These are phyloP conservation scores for Leishmania braziliensis DNA, from an alignment of 208 protist genomes.

Conservation along the genomic window DNA sequence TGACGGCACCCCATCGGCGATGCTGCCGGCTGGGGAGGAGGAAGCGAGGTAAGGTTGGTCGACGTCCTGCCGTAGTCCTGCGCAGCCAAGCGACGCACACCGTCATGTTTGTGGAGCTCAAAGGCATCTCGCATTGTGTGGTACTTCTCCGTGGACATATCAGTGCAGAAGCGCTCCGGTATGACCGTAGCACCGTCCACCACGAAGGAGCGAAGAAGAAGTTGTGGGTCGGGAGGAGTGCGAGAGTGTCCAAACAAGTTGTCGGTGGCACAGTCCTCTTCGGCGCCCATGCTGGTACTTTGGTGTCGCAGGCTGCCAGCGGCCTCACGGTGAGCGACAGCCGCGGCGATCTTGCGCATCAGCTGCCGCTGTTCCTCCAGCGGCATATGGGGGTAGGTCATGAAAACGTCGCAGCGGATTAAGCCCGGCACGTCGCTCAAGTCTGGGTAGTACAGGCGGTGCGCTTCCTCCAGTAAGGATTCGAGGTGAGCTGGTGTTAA, in stretches of 20 bases:
- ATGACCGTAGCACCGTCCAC: background rate
- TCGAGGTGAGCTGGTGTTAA: constrained; percentile 31
- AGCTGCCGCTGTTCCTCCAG: constrained; percentile 42
- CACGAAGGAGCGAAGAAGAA: constrained; percentile 30
- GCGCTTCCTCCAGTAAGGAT: constrained; percentile 53
- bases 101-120: constrained; percentile 67
- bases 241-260: constrained; percentile 12
- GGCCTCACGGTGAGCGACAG: constrained; percentile 8
- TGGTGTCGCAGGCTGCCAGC: background rate
- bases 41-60: background rate
- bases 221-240: constrained; percentile 14
- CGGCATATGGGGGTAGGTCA: constrained; percentile 52
- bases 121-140: constrained; percentile 54
- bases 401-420: constrained; percentile 77
- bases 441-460: constrained; percentile 23
- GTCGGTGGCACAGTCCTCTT: constrained; percentile 1
- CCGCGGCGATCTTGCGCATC: constrained; percentile 37
- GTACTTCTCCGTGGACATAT: constrained; percentile 33
- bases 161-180: constrained; percentile 15
- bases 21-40: background rate
- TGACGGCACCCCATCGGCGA: background rate
- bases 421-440: constrained; percentile 42
- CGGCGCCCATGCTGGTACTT: background rate
- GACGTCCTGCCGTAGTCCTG: constrained; percentile 11
- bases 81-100: constrained; percentile 40